Conservation (phyloP, 2,329 filamentous ascomycete genomes). For the Fusarium transvaalense region DNA sequence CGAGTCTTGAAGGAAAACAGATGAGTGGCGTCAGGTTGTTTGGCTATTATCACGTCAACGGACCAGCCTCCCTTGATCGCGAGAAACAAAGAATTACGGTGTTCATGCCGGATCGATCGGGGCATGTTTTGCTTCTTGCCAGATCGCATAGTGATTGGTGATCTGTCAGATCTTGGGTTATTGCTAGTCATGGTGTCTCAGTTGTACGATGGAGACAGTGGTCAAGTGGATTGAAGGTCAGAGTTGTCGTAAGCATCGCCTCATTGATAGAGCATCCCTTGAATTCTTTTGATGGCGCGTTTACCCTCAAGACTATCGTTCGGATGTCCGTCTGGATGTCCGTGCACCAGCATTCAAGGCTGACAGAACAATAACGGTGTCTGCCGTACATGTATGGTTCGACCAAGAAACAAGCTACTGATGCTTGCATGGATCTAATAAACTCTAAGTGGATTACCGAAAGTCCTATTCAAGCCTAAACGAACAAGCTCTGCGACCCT, state of each 20-base stretch:
- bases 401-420: not conserved
- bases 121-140: not conserved
- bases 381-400: not conserved
- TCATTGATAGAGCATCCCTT: not conserved
- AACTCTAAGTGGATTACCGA: conserved; percentile 1
- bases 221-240: not conserved
- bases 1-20: not conserved
- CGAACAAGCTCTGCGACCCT: not conserved
- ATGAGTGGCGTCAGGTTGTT: not conserved
- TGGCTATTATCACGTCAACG: not conserved
- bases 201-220: not conserved
- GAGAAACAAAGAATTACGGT: not conserved
- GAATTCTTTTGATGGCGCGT: not conserved
- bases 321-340: not conserved
- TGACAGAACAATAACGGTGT: not conserved
- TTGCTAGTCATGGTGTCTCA: conserved; percentile 1
- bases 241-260: not conserved
- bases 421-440: not conserved
- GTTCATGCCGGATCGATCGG: not conserved
- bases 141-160: not conserved
- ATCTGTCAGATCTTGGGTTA: not conserved
- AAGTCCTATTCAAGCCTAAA: not conserved
- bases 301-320: not conserved
- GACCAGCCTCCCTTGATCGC: not conserved
- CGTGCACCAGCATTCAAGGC: not conserved